Evolutionary conservation across 2,329 filamentous ascomycete species (phyloP).

Genomic region (Gremmenia infestans): DNA sequence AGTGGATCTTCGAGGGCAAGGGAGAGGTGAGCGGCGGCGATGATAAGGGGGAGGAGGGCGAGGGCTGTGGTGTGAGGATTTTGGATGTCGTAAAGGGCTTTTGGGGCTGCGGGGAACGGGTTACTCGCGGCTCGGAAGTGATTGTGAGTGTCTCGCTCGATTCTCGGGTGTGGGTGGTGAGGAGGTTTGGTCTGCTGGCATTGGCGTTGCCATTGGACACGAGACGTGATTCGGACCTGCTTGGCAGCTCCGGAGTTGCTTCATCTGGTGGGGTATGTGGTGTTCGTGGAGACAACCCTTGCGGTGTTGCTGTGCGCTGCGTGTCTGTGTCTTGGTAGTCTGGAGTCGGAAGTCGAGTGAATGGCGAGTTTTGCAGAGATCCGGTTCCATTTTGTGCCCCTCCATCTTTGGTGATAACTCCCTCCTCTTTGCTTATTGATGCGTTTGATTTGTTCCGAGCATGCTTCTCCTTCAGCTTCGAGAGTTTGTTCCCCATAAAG

Average conservation of each 20-base stretch:
- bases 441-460: constrained; percentile 11
- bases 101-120: constrained; percentile 25
- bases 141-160: constrained; percentile 27
- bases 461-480: constrained; percentile 26
- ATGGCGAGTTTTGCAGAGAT: constrained; percentile 6
- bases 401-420: background rate
- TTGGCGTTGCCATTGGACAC: constrained; percentile 1
- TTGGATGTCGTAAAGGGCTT: constrained; percentile 16
- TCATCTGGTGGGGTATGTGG: constrained; percentile 24
- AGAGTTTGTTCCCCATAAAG: constrained; percentile 28
- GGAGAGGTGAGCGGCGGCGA: constrained; percentile 14
- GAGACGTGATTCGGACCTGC: constrained; percentile 18
- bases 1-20: constrained; percentile 13
- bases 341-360: constrained; percentile 21
- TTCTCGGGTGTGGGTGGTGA: constrained; percentile 17
- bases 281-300: constrained; percentile 19
- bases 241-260: constrained; percentile 16
- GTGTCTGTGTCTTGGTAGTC: constrained; percentile 23
- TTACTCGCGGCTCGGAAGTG: constrained; percentile 18
- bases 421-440: constrained; percentile 12
- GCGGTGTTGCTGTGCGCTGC: constrained; percentile 12
- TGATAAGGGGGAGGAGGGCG: constrained; percentile 9
- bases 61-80: constrained; percentile 22
- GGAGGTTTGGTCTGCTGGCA: constrained; percentile 7
- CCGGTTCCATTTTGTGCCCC: constrained; percentile 10